Evolutionary conservation across 2,329 filamentous ascomycete species (phyloP).

Genomic region (Pseudocercospora pini-densiflorae): DNA sequence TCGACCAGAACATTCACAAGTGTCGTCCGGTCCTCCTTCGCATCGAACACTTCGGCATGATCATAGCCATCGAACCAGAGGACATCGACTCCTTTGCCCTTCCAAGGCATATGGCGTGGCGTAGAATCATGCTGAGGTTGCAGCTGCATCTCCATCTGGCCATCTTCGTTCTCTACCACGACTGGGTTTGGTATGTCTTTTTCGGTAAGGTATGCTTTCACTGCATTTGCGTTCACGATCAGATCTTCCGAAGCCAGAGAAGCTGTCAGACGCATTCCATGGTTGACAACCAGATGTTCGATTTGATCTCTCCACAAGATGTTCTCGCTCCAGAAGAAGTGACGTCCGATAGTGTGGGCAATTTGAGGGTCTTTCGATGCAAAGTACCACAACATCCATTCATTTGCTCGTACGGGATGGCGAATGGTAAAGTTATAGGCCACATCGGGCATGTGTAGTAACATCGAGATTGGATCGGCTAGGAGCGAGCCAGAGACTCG

Average conservation of each 20-base stretch:
- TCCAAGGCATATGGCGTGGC: constrained; percentile 35
- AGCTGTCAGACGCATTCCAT: constrained; percentile 56
- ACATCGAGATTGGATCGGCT: constrained; percentile 68
- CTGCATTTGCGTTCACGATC: constrained; percentile 65
- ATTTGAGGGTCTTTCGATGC: constrained; percentile 70
- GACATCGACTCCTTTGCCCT: constrained; percentile 57
- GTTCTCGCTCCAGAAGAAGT: constrained; percentile 75
- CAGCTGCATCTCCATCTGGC: constrained; percentile 32
- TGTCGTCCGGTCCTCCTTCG: constrained; percentile 29
- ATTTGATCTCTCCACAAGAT: constrained; percentile 73
- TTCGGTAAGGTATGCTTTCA: constrained; percentile 61
- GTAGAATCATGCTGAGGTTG: constrained; percentile 39
- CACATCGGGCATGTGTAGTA: constrained; percentile 71
- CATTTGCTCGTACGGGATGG: constrained; percentile 59
- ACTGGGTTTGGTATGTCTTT: constrained; percentile 36
- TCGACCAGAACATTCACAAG: constrained; percentile 35
- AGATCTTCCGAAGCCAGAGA: constrained; percentile 64
- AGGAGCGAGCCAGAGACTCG: constrained; percentile 57
- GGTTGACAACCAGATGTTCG: constrained; percentile 40
- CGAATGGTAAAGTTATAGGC: constrained; percentile 70
- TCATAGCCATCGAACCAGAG: constrained; percentile 66
- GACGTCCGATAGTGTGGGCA: constrained; percentile 65
- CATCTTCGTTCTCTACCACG: constrained; percentile 25
- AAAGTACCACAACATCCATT: constrained; percentile 73
- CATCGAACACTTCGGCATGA: constrained; percentile 66